Percentiles rank a stretch among this genome's conserved stretches.
These are phyloP conservation scores for Chaetoscypha palmicola DNA, from an alignment of 2,329 filamentous ascomycete genomes.

Conservation along the genomic window DNA sequence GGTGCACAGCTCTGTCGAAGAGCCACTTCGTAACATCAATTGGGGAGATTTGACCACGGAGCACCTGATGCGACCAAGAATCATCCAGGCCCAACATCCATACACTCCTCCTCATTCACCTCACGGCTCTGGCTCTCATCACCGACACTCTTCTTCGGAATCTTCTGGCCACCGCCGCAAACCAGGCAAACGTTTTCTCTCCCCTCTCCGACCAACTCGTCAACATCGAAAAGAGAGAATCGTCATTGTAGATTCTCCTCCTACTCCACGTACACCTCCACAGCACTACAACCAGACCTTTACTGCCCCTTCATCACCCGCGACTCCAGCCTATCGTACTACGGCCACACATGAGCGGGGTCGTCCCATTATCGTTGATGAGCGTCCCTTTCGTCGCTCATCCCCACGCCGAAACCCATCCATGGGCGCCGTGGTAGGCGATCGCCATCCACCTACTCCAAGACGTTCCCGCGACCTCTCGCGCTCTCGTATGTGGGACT, in stretches of 20 bases:
- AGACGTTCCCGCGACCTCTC: slow-evolving; percentile 10
- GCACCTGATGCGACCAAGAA: slow-evolving; percentile 34
- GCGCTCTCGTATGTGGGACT: slow-evolving; percentile 13
- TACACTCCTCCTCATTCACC: slow-evolving; percentile 25
- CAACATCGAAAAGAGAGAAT: slow-evolving; percentile 37
- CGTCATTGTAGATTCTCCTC: slow-evolving; percentile 39
- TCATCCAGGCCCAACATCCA: slow-evolving; percentile 24
- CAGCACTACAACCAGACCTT: slow-evolving; percentile 35
- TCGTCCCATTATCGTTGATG: slow-evolving; percentile 27
- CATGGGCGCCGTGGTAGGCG: slow-evolving; percentile 17
- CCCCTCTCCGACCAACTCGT: slow-evolving; percentile 18
- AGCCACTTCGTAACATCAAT: slow-evolving; percentile 34
- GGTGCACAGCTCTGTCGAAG: slow-evolving; percentile 36
- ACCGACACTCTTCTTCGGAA: slow-evolving; percentile 33
- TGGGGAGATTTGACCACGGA: slow-evolving; percentile 32
- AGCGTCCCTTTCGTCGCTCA: slow-evolving; percentile 21
- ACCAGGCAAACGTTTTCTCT: slow-evolving; percentile 30
- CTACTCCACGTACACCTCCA: slow-evolving; percentile 42
- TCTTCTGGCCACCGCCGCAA: slow-evolving; percentile 34
- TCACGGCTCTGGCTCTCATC: slow-evolving; percentile 10
- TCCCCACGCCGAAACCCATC: too few species aligned
- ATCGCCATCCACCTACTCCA: slow-evolving; percentile 10
- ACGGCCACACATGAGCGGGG: slow-evolving; percentile 10
- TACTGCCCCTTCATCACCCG: slow-evolving; percentile 30
- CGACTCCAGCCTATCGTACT: slow-evolving; percentile 14